These are phyloP conservation scores for Apiotrichum gracile DNA, from an alignment of 1,284 basidiomycete genomes.

Conservation along the genomic window DNA sequence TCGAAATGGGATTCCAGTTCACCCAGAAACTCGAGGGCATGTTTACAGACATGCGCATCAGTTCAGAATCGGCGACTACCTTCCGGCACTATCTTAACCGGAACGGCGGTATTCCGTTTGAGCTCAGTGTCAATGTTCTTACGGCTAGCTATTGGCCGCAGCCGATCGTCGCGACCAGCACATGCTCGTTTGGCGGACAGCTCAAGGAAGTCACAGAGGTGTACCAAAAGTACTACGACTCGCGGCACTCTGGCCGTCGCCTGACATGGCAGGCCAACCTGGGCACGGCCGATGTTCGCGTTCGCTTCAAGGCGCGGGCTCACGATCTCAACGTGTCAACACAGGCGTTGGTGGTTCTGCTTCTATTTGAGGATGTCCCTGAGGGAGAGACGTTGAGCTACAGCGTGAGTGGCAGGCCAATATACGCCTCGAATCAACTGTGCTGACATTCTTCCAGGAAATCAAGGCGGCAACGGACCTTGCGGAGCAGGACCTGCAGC, in stretches of 20 bases:
- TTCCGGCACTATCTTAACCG: constrained; percentile 51
- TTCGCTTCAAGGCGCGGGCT: constrained; percentile 68
- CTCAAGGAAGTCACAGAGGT: constrained; percentile 63
- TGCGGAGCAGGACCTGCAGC: constrained; percentile 70
- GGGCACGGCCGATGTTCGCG: constrained; percentile 84
- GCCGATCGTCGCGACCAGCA: constrained; percentile 52
- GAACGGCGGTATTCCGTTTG: constrained; percentile 56
- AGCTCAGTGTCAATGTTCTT: constrained; percentile 80
- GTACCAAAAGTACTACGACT: constrained; percentile 87
- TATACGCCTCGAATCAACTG: neutral
- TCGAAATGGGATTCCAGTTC: constrained; percentile 88
- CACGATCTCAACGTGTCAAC: constrained; percentile 95
- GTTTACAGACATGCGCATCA: constrained; percentile 96
- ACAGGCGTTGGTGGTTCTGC: constrained; percentile 77
- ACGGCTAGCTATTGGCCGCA: constrained; percentile 91
- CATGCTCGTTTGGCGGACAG: constrained; percentile 61
- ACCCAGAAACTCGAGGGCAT: constrained; percentile 98
- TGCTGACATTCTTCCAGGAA: constrained; percentile 47
- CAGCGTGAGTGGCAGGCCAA: constrained; percentile 16
- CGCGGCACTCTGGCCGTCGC: constrained; percentile 79
- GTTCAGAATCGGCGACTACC: constrained; percentile 70
- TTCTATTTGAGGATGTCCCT: constrained; percentile 72
- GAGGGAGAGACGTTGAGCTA: constrained; percentile 59
- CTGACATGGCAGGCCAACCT: constrained; percentile 91
- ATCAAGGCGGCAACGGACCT: constrained; percentile 61